phyloP scores from a whole-genome alignment of 495 filamentous ascomycete genomes.

The Penicillium bialowiezense region DNA sequence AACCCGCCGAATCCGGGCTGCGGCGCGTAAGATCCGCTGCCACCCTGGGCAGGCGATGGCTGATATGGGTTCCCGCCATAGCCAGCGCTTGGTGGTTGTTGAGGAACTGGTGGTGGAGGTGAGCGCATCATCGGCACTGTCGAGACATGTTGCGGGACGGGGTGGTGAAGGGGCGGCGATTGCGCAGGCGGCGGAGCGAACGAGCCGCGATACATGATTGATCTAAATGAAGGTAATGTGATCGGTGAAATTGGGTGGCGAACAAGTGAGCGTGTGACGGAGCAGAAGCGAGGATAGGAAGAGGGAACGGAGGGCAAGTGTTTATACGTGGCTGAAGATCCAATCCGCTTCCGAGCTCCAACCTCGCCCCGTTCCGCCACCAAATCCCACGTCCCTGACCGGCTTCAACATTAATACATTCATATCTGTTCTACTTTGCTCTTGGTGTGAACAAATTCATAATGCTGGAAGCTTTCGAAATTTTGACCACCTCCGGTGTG shows the following conservation, averaged over 20 bases:
- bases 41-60: constrained; percentile 46
- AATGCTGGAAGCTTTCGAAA: constrained; percentile 96
- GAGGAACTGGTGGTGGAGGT: constrained; percentile 78
- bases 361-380: constrained; percentile 39
- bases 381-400: constrained; percentile 13
- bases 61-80: constrained; percentile 76
- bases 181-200: constrained; percentile 75
- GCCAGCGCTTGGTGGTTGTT: constrained; percentile 62
- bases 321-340: constrained; percentile 47
- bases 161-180: constrained; percentile 96
- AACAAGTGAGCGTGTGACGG: constrained; percentile 6
- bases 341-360: constrained; percentile 25
- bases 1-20: constrained; percentile 76
- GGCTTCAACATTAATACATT: constrained; percentile 1
- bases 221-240: constrained; percentile 6
- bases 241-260: neutral
- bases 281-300: constrained; percentile 10
- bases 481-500: constrained; percentile 91
- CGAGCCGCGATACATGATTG: constrained; percentile 74
- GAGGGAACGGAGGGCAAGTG: constrained; percentile 18
- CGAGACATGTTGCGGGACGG: constrained; percentile 96
- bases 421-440: constrained; percentile 2
- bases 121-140: constrained; percentile 98
- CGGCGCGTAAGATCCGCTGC: constrained; percentile 52
- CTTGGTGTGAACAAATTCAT: neutral